Evolutionary conservation across 768 basidiomycete species (phyloP), one percentile per base, ranked within the genome.

Genomic region (Trametes cingulata): DNA sequence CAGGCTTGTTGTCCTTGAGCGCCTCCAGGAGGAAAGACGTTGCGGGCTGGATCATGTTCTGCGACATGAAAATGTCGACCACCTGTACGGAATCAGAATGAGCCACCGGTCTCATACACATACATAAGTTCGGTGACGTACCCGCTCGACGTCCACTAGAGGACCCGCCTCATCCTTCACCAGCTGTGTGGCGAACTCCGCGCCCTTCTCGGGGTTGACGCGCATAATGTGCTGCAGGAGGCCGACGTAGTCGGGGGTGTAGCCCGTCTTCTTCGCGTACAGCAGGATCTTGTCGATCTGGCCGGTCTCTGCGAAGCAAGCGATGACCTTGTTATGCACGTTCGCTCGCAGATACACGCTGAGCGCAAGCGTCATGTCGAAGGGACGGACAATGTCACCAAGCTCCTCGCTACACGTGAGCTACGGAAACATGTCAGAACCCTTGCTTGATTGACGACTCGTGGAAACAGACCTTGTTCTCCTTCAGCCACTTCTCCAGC

Each of bases 1-100:
- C 97, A 0, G 95, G 92, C 72, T 91, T 91, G 80, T 99, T 98
- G 56, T 99, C 97, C 79, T 99, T 98, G 67, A 99, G 81, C 20
- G 95, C 97, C 70, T 98, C 97, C 59, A 99, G 78, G 48, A 98
- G 78, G 87, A 99, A 98, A 1, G 94, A 95, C 0, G 97, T 99
- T 6, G 97, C 97, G 19, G 95, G 96, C 74, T 98, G 97, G 58
- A 98, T 95, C 94, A 98, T 93, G 77, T 98, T 98, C 72, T 97
- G 95, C 0, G 91, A 90, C 94, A 98, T 97, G 81, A 99, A 98
- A 68, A 98, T 97, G 69, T 99, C 97, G 61, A 98, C 95, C 55
- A 98, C 91, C 87, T 90, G n/a, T 10, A 37, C 3, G 15, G 33
- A 52, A 13, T 46, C 52, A 43, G 46, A 27, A 42, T 45, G 20